phyloP scores from a whole-genome alignment of 1,284 basidiomycete genomes.

The Porogramme epimiltina region DNA sequence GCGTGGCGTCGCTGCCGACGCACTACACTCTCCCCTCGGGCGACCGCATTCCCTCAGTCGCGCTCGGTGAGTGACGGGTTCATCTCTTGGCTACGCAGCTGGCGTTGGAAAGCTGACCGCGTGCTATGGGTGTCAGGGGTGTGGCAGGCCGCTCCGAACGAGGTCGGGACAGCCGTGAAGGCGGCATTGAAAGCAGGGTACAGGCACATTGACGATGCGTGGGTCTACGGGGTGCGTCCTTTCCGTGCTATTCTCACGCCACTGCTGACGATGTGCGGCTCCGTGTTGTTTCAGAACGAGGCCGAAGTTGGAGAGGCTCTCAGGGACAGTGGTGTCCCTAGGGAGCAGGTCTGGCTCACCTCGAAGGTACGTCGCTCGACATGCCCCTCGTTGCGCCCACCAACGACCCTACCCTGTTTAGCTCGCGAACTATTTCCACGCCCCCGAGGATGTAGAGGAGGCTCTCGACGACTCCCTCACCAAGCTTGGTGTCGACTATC shows the following conservation, averaged over 20 bases:
- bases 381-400: background rate
- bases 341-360: conserved; percentile 51
- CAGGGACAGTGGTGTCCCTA: conserved; percentile 38
- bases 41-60: conserved; percentile 61
- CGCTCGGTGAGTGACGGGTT: conserved; percentile 48
- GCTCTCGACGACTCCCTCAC: conserved; percentile 69
- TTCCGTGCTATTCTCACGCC: background rate
- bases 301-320: conserved; percentile 48
- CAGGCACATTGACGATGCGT: conserved; percentile 78
- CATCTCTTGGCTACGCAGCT: background rate
- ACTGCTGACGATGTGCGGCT: no score
- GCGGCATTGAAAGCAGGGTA: conserved; percentile 62
- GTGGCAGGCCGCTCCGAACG: conserved; percentile 56
- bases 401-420: no score
- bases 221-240: conserved; percentile 57
- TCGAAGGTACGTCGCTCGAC: conserved; percentile 39
- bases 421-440: conserved; percentile 73
- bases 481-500: conserved; percentile 72
- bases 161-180: conserved; percentile 65
- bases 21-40: conserved; percentile 61
- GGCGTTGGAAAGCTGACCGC: background rate
- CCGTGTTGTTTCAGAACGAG: conserved; percentile 45
- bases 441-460: conserved; percentile 66
- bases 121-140: conserved; percentile 48
- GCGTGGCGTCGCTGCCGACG: conserved; percentile 47